Conservation (phyloP, 345 rosid species). For the Sisymbrium irio region DNA sequence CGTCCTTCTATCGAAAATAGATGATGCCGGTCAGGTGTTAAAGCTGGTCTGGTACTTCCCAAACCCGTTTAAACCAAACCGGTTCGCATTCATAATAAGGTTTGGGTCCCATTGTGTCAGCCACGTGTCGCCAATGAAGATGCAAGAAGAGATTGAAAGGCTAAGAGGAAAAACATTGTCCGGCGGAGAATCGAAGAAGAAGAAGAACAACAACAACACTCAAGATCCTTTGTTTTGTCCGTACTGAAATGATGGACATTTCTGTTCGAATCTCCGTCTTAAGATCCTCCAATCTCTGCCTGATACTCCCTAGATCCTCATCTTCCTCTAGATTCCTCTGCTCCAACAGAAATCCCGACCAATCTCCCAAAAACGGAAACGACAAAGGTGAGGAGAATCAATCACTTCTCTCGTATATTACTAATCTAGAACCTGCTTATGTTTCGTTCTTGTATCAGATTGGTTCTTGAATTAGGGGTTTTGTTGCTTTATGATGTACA, state of each 20-base stretch:
- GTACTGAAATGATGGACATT: constrained; percentile 21
- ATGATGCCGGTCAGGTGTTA: background rate
- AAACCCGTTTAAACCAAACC: background rate
- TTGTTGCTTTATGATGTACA: background rate
- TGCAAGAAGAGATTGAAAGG: constrained; percentile 23
- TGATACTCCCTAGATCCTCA: constrained; percentile 14
- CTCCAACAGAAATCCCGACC: constrained; percentile 38
- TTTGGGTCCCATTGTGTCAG: background rate
- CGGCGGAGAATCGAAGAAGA: constrained; percentile 31
- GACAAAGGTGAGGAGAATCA: constrained; percentile 28
- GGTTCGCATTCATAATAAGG: background rate
- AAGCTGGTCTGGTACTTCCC: background rate
- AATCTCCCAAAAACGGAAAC: constrained; percentile 41
- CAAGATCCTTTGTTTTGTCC: constrained; percentile 18
- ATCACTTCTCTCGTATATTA: background rate
- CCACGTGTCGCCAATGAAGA: constrained; percentile 17
- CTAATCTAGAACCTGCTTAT: background rate
- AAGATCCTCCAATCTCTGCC: constrained; percentile 4
- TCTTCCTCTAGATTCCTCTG: constrained; percentile 39
- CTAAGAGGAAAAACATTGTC: constrained; percentile 19
- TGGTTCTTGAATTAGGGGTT: background rate
- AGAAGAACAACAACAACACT: background rate
- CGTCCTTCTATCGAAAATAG: background rate
- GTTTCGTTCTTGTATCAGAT: background rate
- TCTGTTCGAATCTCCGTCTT: constrained; percentile 3